Base-by-base conservation (phyloP, 2,329 filamentous ascomycete genomes). In the Chrysoporthe deuterocubensis region DNA sequence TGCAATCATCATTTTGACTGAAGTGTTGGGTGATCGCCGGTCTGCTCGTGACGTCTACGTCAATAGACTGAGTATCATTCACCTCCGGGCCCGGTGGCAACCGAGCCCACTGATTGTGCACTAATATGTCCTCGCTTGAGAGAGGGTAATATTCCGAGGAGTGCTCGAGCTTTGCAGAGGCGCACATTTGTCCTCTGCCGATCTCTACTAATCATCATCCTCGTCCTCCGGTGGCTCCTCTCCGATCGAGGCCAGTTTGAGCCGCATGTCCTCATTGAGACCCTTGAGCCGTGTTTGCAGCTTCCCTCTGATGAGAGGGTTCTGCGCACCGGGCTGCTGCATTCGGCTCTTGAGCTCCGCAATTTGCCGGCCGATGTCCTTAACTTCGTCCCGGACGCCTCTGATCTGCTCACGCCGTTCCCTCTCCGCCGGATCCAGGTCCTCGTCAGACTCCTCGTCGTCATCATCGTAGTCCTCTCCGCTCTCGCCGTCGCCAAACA, bases 381-480 rank as follows among this genome's bases (percentile, higher is more conserved):
- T 78, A 63, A 87, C 84, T 71, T 87, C 85, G 72, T 85, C 84
- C 71, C 84, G 82, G 70, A 87, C 82, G 69, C 85, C 85, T 70
- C 85, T 82, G 70, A 84, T 80, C 70, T 86, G 82, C 59, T 86
- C 83, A 26, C 80, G 78, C 65, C 80, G 78, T 3, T 82, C 82
- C 54, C 82, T 80, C 68, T 84, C 79, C 62, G 87, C 86, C 37
- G 86, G 84, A 65, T 87, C 86, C 16, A 84, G 78, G 56, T 86
- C 84, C 3, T 85, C 84, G 44, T 84, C 83, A 52, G 84, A 84
- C 11, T 85, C 84, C 14, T 84, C 83, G 5, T 83, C 83, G 1
- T 85, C 85, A 6, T 84, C 83, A 37, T 84, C 82, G 14, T 85
- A 83, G 9, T 65, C 43, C 26, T 83, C 81, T 4, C 80, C 78